Base-by-base conservation (phyloP, 306 rosid genomes). In the Casuarina equisetifolia region DNA sequence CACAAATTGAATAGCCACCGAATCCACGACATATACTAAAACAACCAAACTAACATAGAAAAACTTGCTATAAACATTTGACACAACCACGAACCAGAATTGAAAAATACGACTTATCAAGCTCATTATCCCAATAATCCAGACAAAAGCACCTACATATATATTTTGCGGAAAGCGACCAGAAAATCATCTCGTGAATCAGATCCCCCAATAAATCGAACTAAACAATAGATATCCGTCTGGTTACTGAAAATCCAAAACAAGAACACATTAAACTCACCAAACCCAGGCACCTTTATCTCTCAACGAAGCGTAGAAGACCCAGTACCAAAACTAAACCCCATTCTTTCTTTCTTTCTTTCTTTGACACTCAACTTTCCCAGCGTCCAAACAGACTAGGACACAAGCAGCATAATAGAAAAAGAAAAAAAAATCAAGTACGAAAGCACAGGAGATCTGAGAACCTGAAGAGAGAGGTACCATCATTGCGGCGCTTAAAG, bases 401-500 rank as follows among this genome's bases (percentile, higher is more conserved):
- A 5, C 74, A 12, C 42, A 4, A 0, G 46, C n/a, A 40, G 32
- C 32, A 25, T 25, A 25, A 25, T 25, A 25, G 32, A 25, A 25
- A 25, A 25, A 25, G 0, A 10, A 11, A 39, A 39, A 16, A 6
- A 48, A 68, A 25, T 32, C 19, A 69, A n/a, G 2, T 3, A 6
- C 15, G 17, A 17, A 44, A 25, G 10, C 42, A 6, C 51, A 43
- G 6, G 5, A 32, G 9, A 51, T 45, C 50, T 2, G 11, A 19
- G 39, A 59, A 39, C 19, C 15, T 6, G 0, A 32, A 15, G 10
- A 1, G n/a, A 51, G 45, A 44, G 32, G 44, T 57, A 94, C 98
- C 98, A 9, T 94, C 98, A 5, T 84, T 88, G 5, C 98, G 94
- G 74, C 98, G 92, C 85, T 94, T 94, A 87, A 91, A 94, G 38